A percentile compares a stretch with the other conserved stretches of the same genome.
Conservation (phyloP, 2,329 filamentous ascomycete species). For the Aspergillus hiratsukae region DNA sequence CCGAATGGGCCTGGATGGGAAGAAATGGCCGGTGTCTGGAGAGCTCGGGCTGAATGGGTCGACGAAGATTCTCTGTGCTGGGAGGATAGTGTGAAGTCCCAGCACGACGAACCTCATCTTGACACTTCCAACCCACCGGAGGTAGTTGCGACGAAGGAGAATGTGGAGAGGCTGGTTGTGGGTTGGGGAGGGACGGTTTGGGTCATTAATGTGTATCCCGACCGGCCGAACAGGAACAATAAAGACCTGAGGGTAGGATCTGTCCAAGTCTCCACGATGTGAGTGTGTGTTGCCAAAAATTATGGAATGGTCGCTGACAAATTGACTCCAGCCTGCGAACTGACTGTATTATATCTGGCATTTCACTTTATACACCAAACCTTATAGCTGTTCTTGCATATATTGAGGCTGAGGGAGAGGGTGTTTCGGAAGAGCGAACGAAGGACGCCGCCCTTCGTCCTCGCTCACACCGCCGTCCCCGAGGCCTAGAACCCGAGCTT, state of each 20-base stretch:
- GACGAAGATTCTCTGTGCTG: conserved; percentile 74
- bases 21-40: conserved; percentile 95
- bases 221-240: conserved; percentile 61
- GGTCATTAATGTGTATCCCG: conserved; percentile 86
- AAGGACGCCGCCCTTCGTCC: conserved; percentile 47
- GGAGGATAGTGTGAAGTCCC: conserved; percentile 53
- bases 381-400: conserved; percentile 90
- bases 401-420: conserved; percentile 63
- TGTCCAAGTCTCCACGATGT: conserved; percentile 91
- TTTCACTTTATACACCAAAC: conserved; percentile 92
- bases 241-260: conserved; percentile 70
- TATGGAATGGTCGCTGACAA: conserved; percentile 21
- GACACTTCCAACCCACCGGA: conserved; percentile 41
- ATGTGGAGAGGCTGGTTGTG: conserved; percentile 72
- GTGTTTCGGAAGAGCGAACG: conserved; percentile 54
- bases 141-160: conserved; percentile 40
- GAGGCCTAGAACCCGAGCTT: conserved; percentile 80
- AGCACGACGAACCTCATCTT: conserved; percentile 20
- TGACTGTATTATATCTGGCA: conserved; percentile 95
- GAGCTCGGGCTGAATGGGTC: conserved; percentile 87
- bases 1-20: conserved; percentile 87
- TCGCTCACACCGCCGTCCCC: conserved; percentile 66
- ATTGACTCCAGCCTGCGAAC: conserved; percentile 67
- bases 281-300: conserved; percentile 38
- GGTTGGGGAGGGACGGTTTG: conserved; percentile 96